Evolutionary conservation across 768 basidiomycete species (phyloP).

Genomic region (Nevesoporus exiguus): DNA sequence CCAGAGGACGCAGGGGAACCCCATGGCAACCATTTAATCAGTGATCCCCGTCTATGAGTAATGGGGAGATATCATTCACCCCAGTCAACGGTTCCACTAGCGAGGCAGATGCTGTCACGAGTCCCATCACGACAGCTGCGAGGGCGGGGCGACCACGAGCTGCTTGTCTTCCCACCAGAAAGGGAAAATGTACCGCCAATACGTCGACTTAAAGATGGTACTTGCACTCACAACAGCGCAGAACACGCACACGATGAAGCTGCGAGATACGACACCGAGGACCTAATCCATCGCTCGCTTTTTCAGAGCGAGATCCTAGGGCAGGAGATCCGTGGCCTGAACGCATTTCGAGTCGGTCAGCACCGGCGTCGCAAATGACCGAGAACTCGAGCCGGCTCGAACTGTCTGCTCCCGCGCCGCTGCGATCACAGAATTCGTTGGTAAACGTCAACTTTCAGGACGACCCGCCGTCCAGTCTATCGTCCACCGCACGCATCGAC

Average conservation of each 20-base stretch:
- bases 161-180: constrained; percentile 33
- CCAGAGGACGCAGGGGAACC: constrained; percentile 22
- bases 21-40: constrained; percentile 14
- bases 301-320: constrained; percentile 16
- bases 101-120: constrained; percentile 5
- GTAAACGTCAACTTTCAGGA: no score
- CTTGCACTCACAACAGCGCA: constrained; percentile 23
- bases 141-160: no score
- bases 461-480: no score
- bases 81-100: constrained; percentile 3
- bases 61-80: neutral
- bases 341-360: neutral
- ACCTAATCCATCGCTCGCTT: no score
- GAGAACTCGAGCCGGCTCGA: neutral
- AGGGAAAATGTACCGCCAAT: constrained; percentile 16
- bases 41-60: neutral
- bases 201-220: constrained; percentile 23
- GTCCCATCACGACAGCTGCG: constrained; percentile 23
- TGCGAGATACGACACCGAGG: constrained; percentile 1
- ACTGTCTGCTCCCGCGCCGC: neutral
- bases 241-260: constrained; percentile 12
- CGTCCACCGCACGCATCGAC: no score
- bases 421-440: no score
- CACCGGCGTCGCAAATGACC: neutral
- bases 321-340: neutral